These are phyloP conservation scores for Cryptococcus amylolentus DNA, from an alignment of 1,284 basidiomycete genomes.

Conservation along the genomic window DNA sequence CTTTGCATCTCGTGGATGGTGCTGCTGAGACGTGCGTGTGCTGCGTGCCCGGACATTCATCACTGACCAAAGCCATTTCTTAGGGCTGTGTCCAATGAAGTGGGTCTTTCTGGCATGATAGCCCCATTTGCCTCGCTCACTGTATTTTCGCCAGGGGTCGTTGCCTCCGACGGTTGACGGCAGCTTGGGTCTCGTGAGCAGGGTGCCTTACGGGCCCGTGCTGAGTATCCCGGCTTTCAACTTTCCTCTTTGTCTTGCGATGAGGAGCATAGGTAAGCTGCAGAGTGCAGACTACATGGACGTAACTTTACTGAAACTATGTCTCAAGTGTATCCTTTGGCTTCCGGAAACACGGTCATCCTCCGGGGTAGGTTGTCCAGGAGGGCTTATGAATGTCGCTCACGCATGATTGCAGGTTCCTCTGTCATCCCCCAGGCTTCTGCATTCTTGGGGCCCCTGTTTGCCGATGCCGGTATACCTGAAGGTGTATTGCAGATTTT, in stretches of 20 bases:
- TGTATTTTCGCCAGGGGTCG: slow-evolving; percentile 13
- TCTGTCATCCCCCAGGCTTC: slow-evolving; percentile 26
- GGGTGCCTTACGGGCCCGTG: slow-evolving; percentile 32
- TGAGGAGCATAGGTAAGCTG: slow-evolving; percentile 28
- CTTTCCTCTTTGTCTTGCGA: slow-evolving; percentile 28
- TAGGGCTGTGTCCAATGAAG: slow-evolving; percentile 24
- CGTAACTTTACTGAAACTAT: too few relatives aligned
- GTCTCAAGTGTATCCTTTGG: slow-evolving; percentile 28
- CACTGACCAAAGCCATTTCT: neutral
- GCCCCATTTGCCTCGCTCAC: neutral
- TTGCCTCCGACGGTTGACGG: slow-evolving; percentile 29
- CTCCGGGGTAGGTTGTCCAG: slow-evolving; percentile 20
- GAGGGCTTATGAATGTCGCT: neutral
- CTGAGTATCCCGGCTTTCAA: slow-evolving; percentile 40
- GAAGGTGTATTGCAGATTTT: slow-evolving; percentile 61
- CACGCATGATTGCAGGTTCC: slow-evolving; percentile 17
- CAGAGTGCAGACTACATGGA: too few relatives aligned
- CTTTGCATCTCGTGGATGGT: slow-evolving; percentile 19
- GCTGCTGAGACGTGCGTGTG: slow-evolving; percentile 21
- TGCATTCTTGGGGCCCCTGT: slow-evolving; percentile 23
- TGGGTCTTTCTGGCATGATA: slow-evolving; percentile 1
- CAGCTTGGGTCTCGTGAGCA: slow-evolving; percentile 19
- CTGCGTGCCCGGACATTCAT: neutral
- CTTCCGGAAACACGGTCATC: slow-evolving; percentile 37
- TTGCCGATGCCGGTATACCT: slow-evolving; percentile 58